These are phyloP conservation scores for Alternaria longipes DNA, from an alignment of 2,329 filamentous ascomycete species.

Conservation along the genomic window DNA sequence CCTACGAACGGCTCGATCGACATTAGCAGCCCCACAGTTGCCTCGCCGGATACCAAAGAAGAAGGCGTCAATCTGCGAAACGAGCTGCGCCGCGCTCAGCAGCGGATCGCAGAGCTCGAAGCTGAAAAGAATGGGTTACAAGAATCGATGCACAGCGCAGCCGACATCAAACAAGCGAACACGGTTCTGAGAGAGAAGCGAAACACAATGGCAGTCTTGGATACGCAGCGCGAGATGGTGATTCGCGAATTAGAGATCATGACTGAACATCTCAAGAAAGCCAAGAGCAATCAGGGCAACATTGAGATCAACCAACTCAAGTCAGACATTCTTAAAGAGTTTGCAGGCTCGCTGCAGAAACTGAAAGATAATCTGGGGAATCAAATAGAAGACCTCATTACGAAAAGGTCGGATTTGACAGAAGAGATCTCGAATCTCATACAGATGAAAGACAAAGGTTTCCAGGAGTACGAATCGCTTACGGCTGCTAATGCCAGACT, in stretches of 20 bases:
- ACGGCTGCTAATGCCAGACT: conserved; percentile 95
- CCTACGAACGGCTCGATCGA: conserved; percentile 56
- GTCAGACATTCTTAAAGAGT: conserved; percentile 68
- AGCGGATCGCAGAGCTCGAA: conserved; percentile 86
- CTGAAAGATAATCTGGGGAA: conserved; percentile 81
- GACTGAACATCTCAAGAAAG: conserved; percentile 85
- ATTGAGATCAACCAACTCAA: conserved; percentile 79
- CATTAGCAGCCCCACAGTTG: conserved; percentile 76
- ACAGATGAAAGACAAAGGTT: conserved; percentile 88
- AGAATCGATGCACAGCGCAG: conserved; percentile 64
- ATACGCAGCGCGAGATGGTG: conserved; percentile 95
- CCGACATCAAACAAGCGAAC: conserved; percentile 78
- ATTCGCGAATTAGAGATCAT: conserved; percentile 90
- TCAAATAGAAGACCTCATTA: conserved; percentile 87
- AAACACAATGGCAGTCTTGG: conserved; percentile 92
- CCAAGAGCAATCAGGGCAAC: conserved; percentile 80
- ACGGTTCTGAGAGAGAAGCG: conserved; percentile 90
- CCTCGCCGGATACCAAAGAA: conserved; percentile 62
- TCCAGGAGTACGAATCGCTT: conserved; percentile 94
- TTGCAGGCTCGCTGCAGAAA: conserved; percentile 68
- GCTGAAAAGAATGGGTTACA: conserved; percentile 71
- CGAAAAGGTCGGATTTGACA: conserved; percentile 82
- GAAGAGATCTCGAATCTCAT: conserved; percentile 86
- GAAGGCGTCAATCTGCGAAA: conserved; percentile 64
- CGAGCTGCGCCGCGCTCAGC: conserved; percentile 82